A percentile compares a stretch with the other conserved stretches of the same genome.
phyloP scores from a whole-genome alignment of 805 yeast species.

The Metschnikowia colocasiae region DNA sequence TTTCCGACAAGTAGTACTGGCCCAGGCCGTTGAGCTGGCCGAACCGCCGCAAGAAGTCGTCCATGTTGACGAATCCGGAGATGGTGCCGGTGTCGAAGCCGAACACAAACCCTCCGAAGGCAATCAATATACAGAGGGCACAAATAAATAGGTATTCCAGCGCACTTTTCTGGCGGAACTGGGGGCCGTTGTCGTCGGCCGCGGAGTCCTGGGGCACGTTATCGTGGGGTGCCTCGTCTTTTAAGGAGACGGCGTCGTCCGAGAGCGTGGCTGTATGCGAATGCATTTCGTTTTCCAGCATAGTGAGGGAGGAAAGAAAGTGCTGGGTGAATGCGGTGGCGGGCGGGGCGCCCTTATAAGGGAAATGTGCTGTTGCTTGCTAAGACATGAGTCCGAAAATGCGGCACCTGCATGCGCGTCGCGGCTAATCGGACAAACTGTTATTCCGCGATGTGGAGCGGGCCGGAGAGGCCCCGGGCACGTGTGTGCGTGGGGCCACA shows the following conservation, averaged over 20 bases:
- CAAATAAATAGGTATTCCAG: slow-evolving; percentile 27
- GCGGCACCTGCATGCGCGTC: background rate
- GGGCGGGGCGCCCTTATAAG: background rate
- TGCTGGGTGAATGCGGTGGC: background rate
- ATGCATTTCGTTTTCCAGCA: slow-evolving; percentile 7
- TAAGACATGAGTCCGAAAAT: background rate
- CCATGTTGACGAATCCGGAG: slow-evolving; percentile 66
- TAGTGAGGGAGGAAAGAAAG: background rate
- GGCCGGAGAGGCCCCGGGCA: background rate
- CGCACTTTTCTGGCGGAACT: slow-evolving; percentile 12
- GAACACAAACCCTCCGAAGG: slow-evolving; percentile 74
- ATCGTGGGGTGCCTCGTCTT: slow-evolving; percentile 5
- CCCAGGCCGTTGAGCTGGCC: slow-evolving; percentile 46
- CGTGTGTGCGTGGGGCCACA: no score
- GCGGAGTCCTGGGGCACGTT: slow-evolving; percentile 6
- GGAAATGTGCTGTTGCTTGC: background rate
- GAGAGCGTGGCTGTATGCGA: slow-evolving; percentile 9
- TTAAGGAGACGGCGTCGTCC: slow-evolving; percentile 6
- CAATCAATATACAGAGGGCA: slow-evolving; percentile 51
- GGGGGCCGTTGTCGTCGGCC: slow-evolving; percentile 6
- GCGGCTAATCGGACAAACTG: background rate
- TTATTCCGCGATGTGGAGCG: background rate
- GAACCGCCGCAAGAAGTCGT: slow-evolving; percentile 51
- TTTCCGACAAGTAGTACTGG: slow-evolving; percentile 38
- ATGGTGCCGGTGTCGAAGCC: slow-evolving; percentile 81